A percentile compares a stretch with the other conserved stretches of the same genome.
phyloP scores from a whole-genome alignment of 208 protist genomes.

The Acanthamoeba triangularis region DNA sequence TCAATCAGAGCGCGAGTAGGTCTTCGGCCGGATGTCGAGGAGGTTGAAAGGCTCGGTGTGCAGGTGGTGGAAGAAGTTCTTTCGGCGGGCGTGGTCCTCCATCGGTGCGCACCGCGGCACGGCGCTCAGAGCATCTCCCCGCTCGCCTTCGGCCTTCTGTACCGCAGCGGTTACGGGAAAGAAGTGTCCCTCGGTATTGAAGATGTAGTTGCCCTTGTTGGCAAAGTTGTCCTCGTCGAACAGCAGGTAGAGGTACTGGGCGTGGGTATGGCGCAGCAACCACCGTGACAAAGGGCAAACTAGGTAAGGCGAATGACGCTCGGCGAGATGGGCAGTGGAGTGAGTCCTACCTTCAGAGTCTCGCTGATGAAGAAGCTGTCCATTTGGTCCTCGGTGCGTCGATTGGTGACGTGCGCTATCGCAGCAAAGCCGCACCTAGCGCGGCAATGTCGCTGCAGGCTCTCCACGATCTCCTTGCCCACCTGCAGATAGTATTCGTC shows the following conservation, averaged over 20 bases:
- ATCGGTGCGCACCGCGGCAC: neutral
- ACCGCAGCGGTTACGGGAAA: constrained; percentile 8
- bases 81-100: neutral
- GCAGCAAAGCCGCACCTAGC: constrained; percentile 30
- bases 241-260: constrained; percentile 96
- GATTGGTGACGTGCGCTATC: constrained; percentile 49
- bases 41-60: neutral
- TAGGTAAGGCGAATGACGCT: too few species aligned
- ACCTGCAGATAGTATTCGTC: constrained; percentile 87
- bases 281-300: neutral
- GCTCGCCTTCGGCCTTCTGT: neutral
- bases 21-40: neutral
- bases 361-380: constrained; percentile 96
- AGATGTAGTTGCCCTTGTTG: constrained; percentile 82
- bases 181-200: constrained; percentile 88
- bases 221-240: constrained; percentile 90
- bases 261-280: neutral
- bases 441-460: neutral
- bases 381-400: constrained; percentile 94
- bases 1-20: neutral
- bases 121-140: neutral
- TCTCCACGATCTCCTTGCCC: constrained; percentile 58
- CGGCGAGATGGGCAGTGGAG: neutral
- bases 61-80: constrained; percentile 25
- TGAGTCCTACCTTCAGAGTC: constrained; percentile 90